Evolutionary conservation across 1,284 basidiomycete genomes (phyloP).

Genomic region (Chalciporus sp.): DNA sequence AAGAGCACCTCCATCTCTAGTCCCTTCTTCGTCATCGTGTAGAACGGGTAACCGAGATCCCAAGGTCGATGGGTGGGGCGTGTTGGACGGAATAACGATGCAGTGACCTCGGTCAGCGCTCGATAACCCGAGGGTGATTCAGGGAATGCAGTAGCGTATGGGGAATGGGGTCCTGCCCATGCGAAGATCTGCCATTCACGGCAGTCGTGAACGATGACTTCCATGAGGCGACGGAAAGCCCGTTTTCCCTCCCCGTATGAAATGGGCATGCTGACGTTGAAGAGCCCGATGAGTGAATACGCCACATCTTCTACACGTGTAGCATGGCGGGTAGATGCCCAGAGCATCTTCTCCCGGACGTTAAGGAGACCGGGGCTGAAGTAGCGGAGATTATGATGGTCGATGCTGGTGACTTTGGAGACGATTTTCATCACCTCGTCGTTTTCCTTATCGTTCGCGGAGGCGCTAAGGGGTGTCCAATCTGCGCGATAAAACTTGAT

Average conservation of each 20-base stretch:
- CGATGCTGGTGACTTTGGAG: neutral
- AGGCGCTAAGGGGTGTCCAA: neutral
- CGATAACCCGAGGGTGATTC: slow-evolving; percentile 22
- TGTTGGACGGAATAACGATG: neutral
- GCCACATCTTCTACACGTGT: neutral
- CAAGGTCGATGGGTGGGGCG: slow-evolving; percentile 9
- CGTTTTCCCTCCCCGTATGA: neutral
- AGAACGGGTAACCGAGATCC: slow-evolving; percentile 23
- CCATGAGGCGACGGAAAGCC: neutral
- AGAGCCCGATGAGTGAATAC: neutral
- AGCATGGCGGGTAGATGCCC: neutral
- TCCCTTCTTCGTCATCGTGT: slow-evolving; percentile 24
- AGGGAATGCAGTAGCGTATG: slow-evolving; percentile 20
- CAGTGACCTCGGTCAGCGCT: slow-evolving; percentile 4
- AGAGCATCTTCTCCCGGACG: neutral
- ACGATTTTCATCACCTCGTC: neutral
- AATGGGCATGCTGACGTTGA: neutral
- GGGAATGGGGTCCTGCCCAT: slow-evolving; percentile 11
- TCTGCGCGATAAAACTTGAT: slow-evolving; percentile 5
- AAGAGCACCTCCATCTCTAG: slow-evolving; percentile 22
- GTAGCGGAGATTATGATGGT: neutral
- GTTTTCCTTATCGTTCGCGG: neutral
- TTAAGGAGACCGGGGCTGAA: neutral
- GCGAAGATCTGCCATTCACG: neutral
- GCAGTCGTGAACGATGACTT: neutral